These are phyloP conservation scores for Venturia effusa DNA, from an alignment of 2,329 filamentous ascomycete genomes.

Conservation along the genomic window DNA sequence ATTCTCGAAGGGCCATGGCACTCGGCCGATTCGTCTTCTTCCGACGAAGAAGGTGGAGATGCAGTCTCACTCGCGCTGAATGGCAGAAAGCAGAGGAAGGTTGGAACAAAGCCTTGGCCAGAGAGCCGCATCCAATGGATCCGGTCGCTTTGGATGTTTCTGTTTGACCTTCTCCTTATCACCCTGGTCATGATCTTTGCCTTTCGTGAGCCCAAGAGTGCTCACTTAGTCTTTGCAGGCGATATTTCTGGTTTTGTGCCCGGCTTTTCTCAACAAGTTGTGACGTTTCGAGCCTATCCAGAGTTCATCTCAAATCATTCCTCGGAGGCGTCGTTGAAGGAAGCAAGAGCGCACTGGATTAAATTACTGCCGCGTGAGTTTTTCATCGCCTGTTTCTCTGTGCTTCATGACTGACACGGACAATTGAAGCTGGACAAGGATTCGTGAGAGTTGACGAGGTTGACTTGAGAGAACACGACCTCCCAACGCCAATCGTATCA, in stretches of 20 bases:
- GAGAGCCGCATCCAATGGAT: neutral
- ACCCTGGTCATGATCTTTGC: slow-evolving; percentile 6
- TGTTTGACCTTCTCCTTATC: slow-evolving; percentile 2
- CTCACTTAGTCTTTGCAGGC: neutral
- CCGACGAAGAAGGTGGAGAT: neutral
- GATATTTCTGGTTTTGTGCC: slow-evolving; percentile 10
- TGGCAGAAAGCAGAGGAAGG: neutral
- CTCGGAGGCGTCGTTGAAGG: slow-evolving; percentile 1
- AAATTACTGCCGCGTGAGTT: slow-evolving; percentile 9
- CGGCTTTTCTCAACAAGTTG: neutral
- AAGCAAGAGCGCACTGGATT: slow-evolving; percentile 7
- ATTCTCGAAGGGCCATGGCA: slow-evolving; percentile 4
- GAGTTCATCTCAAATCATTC: slow-evolving; percentile 11
- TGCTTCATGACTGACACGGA: neutral
- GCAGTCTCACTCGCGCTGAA: neutral
- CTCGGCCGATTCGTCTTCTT: neutral
- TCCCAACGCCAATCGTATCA: slow-evolving; percentile 9
- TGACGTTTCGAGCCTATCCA: slow-evolving; percentile 4
- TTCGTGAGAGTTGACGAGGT: neutral
- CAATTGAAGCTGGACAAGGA: slow-evolving; percentile 10
- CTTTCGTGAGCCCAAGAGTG: neutral
- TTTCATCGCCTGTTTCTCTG: no score
- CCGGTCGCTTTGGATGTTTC: slow-evolving; percentile 8
- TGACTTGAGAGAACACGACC: neutral
- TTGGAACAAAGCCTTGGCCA: neutral